Base-by-base conservation (phyloP, 805 yeast species). In the Candida endomychidarum region DNA sequence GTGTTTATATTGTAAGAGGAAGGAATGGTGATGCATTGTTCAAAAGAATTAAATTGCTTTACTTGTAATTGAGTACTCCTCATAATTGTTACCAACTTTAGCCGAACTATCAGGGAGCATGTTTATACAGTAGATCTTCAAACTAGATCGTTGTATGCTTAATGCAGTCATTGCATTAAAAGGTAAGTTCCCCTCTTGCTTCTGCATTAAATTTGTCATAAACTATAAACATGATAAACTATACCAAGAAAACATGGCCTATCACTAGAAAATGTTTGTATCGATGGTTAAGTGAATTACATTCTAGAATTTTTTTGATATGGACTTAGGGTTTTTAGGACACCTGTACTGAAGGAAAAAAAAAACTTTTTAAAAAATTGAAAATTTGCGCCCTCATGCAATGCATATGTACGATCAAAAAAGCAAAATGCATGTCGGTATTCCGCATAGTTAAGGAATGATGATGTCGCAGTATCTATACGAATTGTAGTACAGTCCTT, bases 1-100 rank as follows among this genome's bases (percentile, higher is more conserved):
- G 25, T 32, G 21, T 14, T 32, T 19, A 11, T 20, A 14, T 32
- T 32, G 35, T 20, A 32, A 32, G 19, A 32, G 23, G 26, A 32
- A 32, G 35, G 35, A 32, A 32, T 32, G 35, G 14, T 32, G 26
- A 21, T 32, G 35, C 27, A 32, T 32, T 21, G 26, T 32, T 21
- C n/a, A 27, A 27, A 8, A 6, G 6, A 27, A 15, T 10, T n/a
- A 25, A n/a, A 10, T 25, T 25, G 15, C 28, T 14, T 25, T 25
- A n/a, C 11, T 14, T 5, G 10, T 7, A 11, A 25, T 25, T 7
- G 7, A n/a, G 10, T 25, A 14, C 5, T 11, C 15, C 10, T n/a
- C 28, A 25, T 25, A 7, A 23, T 23, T 23, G 26, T 29, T 18
- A 29, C 14, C 33, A 29, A 18, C 16, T 29, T 29, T 29, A 29